Evolutionary conservation across 164 flowering plant genomes (phyloP).

Genomic region (Vitis riparia): DNA sequence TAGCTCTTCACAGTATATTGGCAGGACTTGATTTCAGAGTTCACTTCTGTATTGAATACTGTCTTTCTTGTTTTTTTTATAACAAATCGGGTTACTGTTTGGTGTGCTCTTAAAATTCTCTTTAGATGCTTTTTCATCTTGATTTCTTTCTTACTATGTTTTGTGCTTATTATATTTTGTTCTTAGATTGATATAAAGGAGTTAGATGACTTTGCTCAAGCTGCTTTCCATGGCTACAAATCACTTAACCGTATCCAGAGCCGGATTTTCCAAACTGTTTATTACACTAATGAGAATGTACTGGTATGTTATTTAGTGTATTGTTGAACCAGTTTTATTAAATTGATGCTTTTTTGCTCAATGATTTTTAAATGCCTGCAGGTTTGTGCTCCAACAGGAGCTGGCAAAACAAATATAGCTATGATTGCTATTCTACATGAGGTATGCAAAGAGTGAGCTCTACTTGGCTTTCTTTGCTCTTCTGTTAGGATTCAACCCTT

Average conservation of each 20-base stretch:
- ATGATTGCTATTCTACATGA: conserved; percentile 94
- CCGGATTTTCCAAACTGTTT: conserved; percentile 82
- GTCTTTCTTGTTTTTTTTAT: neutral
- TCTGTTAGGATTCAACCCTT: neutral
- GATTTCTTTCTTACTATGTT: neutral
- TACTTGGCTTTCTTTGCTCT: neutral
- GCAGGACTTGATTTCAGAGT: neutral
- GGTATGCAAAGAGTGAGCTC: conserved; percentile 37
- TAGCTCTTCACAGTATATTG: no score
- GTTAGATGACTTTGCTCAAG: conserved; percentile 96
- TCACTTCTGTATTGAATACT: neutral
- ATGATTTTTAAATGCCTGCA: conserved; percentile 23
- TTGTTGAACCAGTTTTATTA: neutral
- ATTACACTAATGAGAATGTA: conserved; percentile 85
- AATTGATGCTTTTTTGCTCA: conserved; percentile 1
- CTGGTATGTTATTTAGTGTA: conserved; percentile 47
- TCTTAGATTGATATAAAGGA: conserved; percentile 89
- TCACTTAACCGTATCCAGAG: conserved; percentile 94
- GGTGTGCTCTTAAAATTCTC: neutral
- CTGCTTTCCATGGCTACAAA: conserved; percentile 94
- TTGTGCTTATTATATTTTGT: conserved; percentile 5
- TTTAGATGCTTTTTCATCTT: neutral
- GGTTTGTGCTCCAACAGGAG: conserved; percentile 99
- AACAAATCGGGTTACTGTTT: neutral
- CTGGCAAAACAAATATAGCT: conserved; percentile 98